phyloP scores from a whole-genome alignment of 2,329 filamentous ascomycete species.

The Colletotrichum falcatum region DNA sequence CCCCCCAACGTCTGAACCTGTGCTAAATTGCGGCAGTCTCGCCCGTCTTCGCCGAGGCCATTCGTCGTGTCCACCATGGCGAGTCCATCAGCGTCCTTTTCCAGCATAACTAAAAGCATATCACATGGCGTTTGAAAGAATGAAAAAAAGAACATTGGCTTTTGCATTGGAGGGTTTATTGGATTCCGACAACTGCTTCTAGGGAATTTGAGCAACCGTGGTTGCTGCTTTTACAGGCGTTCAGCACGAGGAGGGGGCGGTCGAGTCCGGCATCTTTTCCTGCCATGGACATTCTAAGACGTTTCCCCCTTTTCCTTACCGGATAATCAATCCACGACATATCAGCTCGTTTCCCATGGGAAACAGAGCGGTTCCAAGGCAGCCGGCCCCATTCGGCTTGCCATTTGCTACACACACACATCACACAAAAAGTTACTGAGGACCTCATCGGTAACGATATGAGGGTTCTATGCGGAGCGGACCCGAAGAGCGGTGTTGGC shows the following conservation, averaged over 20 bases:
- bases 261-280: conserved; percentile 32
- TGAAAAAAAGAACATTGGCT: conserved; percentile 26
- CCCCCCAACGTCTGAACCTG: not conserved
- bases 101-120: conserved; percentile 43
- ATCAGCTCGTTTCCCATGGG: conserved; percentile 27
- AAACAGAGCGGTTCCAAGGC: conserved; percentile 20
- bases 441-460: conserved; percentile 34
- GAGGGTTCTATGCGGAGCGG: conserved; percentile 26
- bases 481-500: conserved; percentile 25
- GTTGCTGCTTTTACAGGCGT: conserved; percentile 38
- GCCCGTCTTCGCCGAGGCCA: conserved; percentile 93
- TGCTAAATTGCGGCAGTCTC: conserved; percentile 62
- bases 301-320: conserved; percentile 21
- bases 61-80: conserved; percentile 94
- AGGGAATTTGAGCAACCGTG: conserved; percentile 31
- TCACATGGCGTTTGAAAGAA: conserved; percentile 39
- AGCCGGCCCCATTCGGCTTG: conserved; percentile 20
- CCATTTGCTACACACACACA: conserved; percentile 32
- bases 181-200: conserved; percentile 35
- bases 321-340: conserved; percentile 28
- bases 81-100: conserved; percentile 98
- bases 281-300: conserved; percentile 37
- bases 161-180: conserved; percentile 41
- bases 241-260: conserved; percentile 31
- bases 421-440: conserved; percentile 13